Conservation (phyloP, 2,329 filamentous ascomycete species). For the Atkinsonella hypoxylon region DNA sequence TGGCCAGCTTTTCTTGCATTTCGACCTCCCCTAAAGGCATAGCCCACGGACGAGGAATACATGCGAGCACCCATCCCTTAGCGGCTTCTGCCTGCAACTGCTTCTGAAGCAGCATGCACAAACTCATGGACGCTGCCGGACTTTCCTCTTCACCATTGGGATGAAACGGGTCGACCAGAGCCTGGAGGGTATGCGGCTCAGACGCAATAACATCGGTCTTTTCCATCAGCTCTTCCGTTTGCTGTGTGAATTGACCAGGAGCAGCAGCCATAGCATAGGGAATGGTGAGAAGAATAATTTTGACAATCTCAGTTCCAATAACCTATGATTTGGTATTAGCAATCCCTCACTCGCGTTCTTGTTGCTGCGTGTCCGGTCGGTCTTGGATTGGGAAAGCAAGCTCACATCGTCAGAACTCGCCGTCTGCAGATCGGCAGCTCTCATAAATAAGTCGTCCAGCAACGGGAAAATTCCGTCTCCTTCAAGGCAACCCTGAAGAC, state of each 20-base stretch:
- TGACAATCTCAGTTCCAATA: slow-evolving; percentile 77
- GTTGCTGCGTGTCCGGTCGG: background rate
- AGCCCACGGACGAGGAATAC: slow-evolving; percentile 56
- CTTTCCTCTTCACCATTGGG: slow-evolving; percentile 50
- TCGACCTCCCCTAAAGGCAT: slow-evolving; percentile 50
- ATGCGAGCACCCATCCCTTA: slow-evolving; percentile 62
- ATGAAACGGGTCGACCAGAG: slow-evolving; percentile 76
- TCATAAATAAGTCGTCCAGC: slow-evolving; percentile 78
- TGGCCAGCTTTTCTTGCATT: slow-evolving; percentile 45
- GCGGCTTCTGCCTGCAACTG: slow-evolving; percentile 70
- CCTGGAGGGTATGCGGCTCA: slow-evolving; percentile 74
- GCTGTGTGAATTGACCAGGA: slow-evolving; percentile 56
- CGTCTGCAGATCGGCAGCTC: slow-evolving; percentile 87
- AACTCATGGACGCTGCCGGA: slow-evolving; percentile 50
- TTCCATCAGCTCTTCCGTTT: slow-evolving; percentile 69
- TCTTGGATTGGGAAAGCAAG: slow-evolving; percentile 10
- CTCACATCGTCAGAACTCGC: slow-evolving; percentile 84
- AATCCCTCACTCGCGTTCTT: background rate
- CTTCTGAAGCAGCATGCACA: slow-evolving; percentile 72
- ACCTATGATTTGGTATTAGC: slow-evolving; percentile 28
- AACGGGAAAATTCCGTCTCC: slow-evolving; percentile 78
- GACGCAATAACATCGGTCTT: slow-evolving; percentile 93
- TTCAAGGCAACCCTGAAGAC: slow-evolving; percentile 66
- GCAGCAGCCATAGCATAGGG: slow-evolving; percentile 76
- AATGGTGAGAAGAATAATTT: slow-evolving; percentile 89